Evolutionary conservation across 2,329 filamentous ascomycete species (phyloP), one percentile per base, ranked within the genome.

Genomic region (Thermomyces lanuginosus): DNA sequence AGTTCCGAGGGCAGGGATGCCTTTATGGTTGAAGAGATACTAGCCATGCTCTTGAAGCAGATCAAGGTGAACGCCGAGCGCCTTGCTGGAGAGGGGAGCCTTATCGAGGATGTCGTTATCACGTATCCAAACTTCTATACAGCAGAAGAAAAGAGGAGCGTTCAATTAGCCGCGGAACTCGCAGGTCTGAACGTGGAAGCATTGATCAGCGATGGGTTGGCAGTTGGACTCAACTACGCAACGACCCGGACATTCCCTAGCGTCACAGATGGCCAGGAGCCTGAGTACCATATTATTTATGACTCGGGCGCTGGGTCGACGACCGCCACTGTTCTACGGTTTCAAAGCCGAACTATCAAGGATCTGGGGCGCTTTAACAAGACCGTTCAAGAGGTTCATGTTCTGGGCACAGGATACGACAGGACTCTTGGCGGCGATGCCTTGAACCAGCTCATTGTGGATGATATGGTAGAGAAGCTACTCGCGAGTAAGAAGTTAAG

Each of bases 271-370:
- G 82, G 81, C 29, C 76, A 69, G 37, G 83, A 83, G 59, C 76
- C 89, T 1, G 89, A 98, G 55, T 71, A 84, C 42, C 82, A 98
- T 56, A 59, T 98, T 50, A 72, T 98, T 16, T 98, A 89, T 46
- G 89, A 98, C 49, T 95, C 98, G 84, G 89, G 89, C 39, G 84
- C 89, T 39, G 89, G 89, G 4, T 93, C 82, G 23, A 79, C 86
- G 16, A 92, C 82, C 42, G 86, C 86, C 4, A 89, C 83, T 5
- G 62, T 98, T 27, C 58, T 98, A 48, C 77, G 75, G 43, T 92
- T 98, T 58, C 84, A 93, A 53, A 78, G 79, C 48, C 75, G 76
- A 41, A 74, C 68, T 2, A 76, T 95, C 36, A 98, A 95, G 64
- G 86, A 93, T 42, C 58, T 86, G 29, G 84, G 83, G 38, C 83